A percentile compares a stretch with the other conserved stretches of the same genome.
Evolutionary conservation across 305 asterid genomes (phyloP).

Genomic region (Rubia peregrina): DNA sequence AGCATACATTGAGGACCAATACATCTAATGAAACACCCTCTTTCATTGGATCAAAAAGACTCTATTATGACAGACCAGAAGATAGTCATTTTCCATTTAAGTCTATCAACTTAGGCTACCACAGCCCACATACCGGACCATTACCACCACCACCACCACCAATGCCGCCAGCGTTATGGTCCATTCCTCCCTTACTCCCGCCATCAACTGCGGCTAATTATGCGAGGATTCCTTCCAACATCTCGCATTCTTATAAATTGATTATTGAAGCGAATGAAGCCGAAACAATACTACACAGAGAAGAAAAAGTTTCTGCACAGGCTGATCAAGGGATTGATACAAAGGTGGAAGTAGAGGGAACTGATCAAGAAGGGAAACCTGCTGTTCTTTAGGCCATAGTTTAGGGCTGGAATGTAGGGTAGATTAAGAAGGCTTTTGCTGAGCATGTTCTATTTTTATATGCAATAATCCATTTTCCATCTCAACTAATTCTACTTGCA

Average conservation of each 20-base stretch:
- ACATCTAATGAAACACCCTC: constrained; percentile 18
- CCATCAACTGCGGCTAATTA: constrained; percentile 24
- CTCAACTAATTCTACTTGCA: background rate
- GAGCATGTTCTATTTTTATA: background rate
- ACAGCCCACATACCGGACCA: constrained; percentile 40
- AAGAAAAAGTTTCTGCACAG: constrained; percentile 11
- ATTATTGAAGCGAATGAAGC: constrained; percentile 21
- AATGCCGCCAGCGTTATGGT: constrained; percentile 35
- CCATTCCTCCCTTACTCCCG: constrained; percentile 58
- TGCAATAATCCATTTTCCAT: background rate
- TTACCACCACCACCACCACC: constrained; percentile 25
- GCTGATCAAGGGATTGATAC: constrained; percentile 21
- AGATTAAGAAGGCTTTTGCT: constrained; percentile 26
- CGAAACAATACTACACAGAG: constrained; percentile 12
- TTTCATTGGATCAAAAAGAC: constrained; percentile 40
- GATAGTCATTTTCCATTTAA: constrained; percentile 28
- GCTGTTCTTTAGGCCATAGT: constrained; percentile 20
- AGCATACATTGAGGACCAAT: constrained; percentile 22
- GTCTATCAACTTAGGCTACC: constrained; percentile 43
- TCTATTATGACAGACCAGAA: constrained; percentile 21
- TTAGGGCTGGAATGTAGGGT: constrained; percentile 23
- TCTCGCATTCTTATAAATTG: constrained; percentile 20
- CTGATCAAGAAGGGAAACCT: constrained; percentile 25
- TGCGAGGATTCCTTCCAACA: constrained; percentile 22
- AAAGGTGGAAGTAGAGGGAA: constrained; percentile 34